Conservation (phyloP, 176 grass and related monocot genomes). For the Hyparrhenia diplandra region DNA sequence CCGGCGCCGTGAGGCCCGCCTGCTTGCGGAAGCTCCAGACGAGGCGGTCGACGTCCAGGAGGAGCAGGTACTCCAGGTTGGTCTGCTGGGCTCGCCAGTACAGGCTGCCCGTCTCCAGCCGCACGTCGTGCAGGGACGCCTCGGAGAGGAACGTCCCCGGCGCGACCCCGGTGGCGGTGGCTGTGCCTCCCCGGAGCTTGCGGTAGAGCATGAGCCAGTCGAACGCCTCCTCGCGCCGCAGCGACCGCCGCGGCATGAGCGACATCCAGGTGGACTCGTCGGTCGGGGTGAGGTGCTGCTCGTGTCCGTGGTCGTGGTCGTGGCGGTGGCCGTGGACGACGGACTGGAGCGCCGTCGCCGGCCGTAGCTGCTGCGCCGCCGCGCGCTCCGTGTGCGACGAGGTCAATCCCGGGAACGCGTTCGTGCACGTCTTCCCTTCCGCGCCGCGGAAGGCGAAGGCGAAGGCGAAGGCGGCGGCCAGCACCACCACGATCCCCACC, state of each 20-base stretch:
- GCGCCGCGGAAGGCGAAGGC: background rate
- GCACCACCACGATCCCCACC: background rate
- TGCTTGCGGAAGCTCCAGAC: conserved; percentile 72
- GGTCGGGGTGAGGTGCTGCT: conserved; percentile 51
- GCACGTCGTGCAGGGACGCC: conserved; percentile 62
- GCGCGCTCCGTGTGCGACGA: conserved; percentile 59
- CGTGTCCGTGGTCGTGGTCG: background rate
- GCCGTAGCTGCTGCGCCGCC: conserved; percentile 23
- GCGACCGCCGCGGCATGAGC: conserved; percentile 41
- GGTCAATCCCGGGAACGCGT: conserved; percentile 38
- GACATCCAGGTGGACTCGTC: conserved; percentile 79
- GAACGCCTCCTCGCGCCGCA: conserved; percentile 42
- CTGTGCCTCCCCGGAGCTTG: conserved; percentile 23
- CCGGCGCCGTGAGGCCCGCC: conserved; percentile 44
- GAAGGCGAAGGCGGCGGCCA: background rate
- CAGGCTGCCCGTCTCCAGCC: conserved; percentile 42
- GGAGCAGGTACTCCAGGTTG: conserved; percentile 80
- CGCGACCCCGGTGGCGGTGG: background rate
- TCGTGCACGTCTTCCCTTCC: conserved; percentile 55
- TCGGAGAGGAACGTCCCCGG: conserved; percentile 48
- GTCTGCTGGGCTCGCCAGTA: conserved; percentile 75
- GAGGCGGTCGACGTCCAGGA: conserved; percentile 66
- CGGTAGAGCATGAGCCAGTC: conserved; percentile 79
- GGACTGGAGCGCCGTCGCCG: background rate
- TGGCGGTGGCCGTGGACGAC: background rate